Conservation (phyloP, 805 yeast species). For the Kazachstania taianensis region DNA sequence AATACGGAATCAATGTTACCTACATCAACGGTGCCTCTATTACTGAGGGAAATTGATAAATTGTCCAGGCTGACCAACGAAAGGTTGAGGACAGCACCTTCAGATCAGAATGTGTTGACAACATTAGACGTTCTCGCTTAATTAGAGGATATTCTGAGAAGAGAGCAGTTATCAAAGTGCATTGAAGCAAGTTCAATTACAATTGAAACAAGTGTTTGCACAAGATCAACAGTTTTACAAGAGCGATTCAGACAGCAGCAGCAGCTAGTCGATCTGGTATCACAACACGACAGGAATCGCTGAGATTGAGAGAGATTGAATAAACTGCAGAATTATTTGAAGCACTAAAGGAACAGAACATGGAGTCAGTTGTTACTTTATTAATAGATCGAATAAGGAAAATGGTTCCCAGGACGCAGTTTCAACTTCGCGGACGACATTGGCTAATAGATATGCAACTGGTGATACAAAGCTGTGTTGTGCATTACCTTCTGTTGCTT, state of each 20-base stretch:
- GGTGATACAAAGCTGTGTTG: constrained; percentile 4
- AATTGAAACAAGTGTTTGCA: constrained; percentile 32
- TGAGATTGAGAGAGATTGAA: constrained; percentile 9
- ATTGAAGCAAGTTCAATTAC: constrained; percentile 31
- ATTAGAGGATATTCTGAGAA: constrained; percentile 28
- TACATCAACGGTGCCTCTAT: constrained; percentile 24
- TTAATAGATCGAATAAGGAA: constrained; percentile 14
- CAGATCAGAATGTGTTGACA: constrained; percentile 25
- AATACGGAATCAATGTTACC: constrained; percentile 24
- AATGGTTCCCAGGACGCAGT: constrained; percentile 5
- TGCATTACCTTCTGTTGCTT: constrained; percentile 17
- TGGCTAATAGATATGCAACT: no score
- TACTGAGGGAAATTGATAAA: constrained; percentile 30
- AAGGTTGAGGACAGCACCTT: constrained; percentile 24
- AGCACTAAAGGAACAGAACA: constrained; percentile 17
- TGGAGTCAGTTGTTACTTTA: constrained; percentile 23
- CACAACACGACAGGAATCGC: constrained; percentile 4
- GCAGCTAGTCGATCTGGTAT: constrained; percentile 11
- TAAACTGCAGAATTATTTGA: constrained; percentile 12
- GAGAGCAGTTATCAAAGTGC: constrained; percentile 25
- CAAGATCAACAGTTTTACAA: constrained; percentile 29
- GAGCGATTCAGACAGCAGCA: constrained; percentile 22
- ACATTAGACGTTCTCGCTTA: constrained; percentile 30
- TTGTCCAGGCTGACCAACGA: constrained; percentile 27
- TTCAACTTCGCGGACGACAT: no score